Evolutionary conservation across 1,284 basidiomycete species (phyloP).

Genomic region (Lentinus polychrous): DNA sequence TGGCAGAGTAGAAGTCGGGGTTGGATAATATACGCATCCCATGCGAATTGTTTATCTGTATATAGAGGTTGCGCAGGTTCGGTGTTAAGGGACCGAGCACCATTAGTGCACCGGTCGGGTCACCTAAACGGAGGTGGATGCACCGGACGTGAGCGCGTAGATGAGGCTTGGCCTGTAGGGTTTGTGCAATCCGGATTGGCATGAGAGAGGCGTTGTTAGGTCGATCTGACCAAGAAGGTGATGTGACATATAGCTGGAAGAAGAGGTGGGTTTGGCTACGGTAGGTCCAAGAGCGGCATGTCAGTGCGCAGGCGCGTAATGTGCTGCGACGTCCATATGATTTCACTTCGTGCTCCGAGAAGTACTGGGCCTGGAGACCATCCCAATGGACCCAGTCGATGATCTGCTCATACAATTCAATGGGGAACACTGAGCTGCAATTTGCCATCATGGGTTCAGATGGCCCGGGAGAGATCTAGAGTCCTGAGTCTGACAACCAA

Average conservation of each 20-base stretch:
- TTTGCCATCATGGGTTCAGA: too few species aligned
- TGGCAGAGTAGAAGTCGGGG: too few species aligned
- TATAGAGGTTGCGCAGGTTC: too few species aligned
- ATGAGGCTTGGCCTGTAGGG: neutral
- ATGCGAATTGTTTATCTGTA: too few species aligned
- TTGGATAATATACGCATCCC: too few species aligned
- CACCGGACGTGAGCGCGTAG: neutral
- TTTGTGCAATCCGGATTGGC: neutral
- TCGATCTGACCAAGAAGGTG: neutral
- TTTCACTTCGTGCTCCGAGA: neutral
- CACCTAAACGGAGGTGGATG: slow-evolving; percentile 42
- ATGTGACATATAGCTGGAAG: too few species aligned
- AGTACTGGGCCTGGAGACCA: neutral
- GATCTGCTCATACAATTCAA: neutral
- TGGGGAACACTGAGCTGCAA: neutral
- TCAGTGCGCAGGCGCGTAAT: neutral
- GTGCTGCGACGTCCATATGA: too few species aligned
- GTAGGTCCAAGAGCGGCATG: neutral
- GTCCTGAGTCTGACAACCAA: too few species aligned
- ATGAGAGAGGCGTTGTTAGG: too few species aligned
- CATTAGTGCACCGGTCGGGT: slow-evolving; percentile 12
- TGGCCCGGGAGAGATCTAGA: too few species aligned
- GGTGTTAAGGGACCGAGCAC: too few species aligned
- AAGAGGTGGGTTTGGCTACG: neutral
- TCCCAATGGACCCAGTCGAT: neutral